Conservation (phyloP, 2,329 filamentous ascomycete species). For the Sclerotinia borealis region DNA sequence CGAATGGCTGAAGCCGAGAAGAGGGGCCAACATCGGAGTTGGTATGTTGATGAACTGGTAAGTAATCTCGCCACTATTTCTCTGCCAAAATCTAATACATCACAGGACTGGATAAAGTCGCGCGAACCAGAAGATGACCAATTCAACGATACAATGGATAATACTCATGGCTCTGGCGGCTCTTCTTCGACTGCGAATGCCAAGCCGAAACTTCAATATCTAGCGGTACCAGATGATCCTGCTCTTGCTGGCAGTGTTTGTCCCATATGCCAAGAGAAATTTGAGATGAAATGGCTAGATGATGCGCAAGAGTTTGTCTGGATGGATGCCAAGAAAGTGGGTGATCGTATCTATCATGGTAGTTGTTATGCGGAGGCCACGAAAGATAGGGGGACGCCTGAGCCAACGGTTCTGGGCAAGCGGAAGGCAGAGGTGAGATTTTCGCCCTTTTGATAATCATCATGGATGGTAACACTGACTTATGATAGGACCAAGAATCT, state of each 20-base stretch:
- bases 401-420: conserved; percentile 60
- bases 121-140: conserved; percentile 71
- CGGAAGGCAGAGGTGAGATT: conserved; percentile 59
- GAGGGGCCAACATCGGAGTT: conserved; percentile 83
- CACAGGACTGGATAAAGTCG: conserved; percentile 83
- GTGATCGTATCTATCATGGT: conserved; percentile 77
- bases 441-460: background rate
- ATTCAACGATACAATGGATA: conserved; percentile 36
- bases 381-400: conserved; percentile 57
- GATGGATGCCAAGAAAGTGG: conserved; percentile 78
- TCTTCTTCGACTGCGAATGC: conserved; percentile 36
- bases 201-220: conserved; percentile 58
- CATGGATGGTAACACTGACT: background rate
- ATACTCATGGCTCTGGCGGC: conserved; percentile 36
- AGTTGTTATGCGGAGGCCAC: conserved; percentile 82
- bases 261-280: conserved; percentile 92
- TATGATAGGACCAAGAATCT: conserved; percentile 7
- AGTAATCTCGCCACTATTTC: conserved; percentile 30
- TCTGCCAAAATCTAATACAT: background rate
- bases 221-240: conserved; percentile 76
- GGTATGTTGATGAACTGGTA: conserved; percentile 87
- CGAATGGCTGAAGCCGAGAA: conserved; percentile 81
- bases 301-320: conserved; percentile 96
- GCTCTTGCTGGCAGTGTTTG: conserved; percentile 71
- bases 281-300: conserved; percentile 86